A percentile compares a stretch with the other conserved stretches of the same genome.
Conservation (phyloP, 2,329 filamentous ascomycete species). For the Myriosclerotinia duriaeana region DNA sequence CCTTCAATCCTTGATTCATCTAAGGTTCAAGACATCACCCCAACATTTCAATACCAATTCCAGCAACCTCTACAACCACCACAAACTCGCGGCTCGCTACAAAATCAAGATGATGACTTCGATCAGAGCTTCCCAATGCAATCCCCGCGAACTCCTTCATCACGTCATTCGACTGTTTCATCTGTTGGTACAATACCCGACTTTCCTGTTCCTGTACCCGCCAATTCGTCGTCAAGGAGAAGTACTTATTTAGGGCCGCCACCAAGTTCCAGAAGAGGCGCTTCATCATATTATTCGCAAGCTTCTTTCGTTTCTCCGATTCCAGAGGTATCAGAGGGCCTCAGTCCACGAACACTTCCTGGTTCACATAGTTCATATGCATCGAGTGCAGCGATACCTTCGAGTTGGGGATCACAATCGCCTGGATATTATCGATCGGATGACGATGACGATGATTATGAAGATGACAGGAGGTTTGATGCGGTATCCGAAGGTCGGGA, state of each 20-base stretch:
- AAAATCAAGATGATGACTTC: conserved; percentile 24
- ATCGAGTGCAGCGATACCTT: conserved; percentile 71
- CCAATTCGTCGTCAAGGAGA: conserved; percentile 42
- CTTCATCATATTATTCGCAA: conserved; percentile 65
- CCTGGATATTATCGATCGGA: conserved; percentile 44
- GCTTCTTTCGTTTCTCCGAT: conserved; percentile 72
- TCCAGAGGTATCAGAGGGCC: conserved; percentile 57
- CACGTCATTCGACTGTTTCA: conserved; percentile 54
- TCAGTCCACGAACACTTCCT: conserved; percentile 47
- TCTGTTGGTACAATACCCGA: conserved; percentile 60
- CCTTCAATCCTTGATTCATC: conserved; percentile 59
- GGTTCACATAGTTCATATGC: conserved; percentile 64
- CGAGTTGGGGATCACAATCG: conserved; percentile 57
- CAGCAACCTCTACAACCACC: conserved; percentile 34
- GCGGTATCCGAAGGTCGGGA: conserved; percentile 36
- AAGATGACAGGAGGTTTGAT: conserved; percentile 31
- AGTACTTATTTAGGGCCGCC: conserved; percentile 59
- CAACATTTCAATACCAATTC: conserved; percentile 50
- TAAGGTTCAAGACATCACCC: conserved; percentile 55
- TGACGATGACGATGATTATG: conserved; percentile 34
- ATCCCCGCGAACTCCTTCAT: conserved; percentile 50
- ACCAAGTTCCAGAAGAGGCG: conserved; percentile 58
- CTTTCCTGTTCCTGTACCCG: conserved; percentile 38
- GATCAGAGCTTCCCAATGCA: conserved; percentile 19
- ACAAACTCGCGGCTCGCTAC: conserved; percentile 37